Base-by-base conservation (phyloP, 1,139 yeast genomes). In the Magnusiomyces ingens region DNA sequence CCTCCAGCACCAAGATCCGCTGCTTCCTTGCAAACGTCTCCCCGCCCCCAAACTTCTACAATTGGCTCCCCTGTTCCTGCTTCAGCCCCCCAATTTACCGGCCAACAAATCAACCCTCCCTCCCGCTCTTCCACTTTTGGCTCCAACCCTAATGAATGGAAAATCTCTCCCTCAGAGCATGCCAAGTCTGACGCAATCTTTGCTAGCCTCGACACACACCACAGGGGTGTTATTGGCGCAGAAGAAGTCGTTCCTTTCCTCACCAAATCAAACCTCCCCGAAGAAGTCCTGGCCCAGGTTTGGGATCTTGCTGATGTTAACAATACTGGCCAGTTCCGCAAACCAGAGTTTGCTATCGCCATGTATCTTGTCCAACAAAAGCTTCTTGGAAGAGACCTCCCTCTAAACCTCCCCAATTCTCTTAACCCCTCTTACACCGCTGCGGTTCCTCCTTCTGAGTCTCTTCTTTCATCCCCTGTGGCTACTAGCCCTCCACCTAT, bases 241-340 rank as follows among this genome's bases (percentile, higher is more conserved):
- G 66, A 60, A 15, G 91, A 89, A 60, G 93, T 94, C 45, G 99
- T 95, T 2, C 84, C 86, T 6, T 90, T 91, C 67, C 80, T 94
- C 64, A 82, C 89, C 76, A 85, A 95, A 11, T 91, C 98, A 1
- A 87, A 88, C 59, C 78, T 94, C 56, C 77, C 83, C 48, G 96
- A 91, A 64, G 94, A 88, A 55, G 84, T 81, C 41, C 76, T 94
- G 60, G 99, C 99, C 1, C 75, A 81, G 35, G 82, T 94, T 46
- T 94, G 99, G 99, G 98, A 93, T 68, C 76, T 93, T 64, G 82
- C 98, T 5, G 98, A 94, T 68, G 78, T 90, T 57, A 87, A 88
- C 62, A 89, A 90, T 68, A 81, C 90, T 47, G 98, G 97, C 38
- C 78, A 79, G 50, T 88, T 94, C 64, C 78, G 88, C 44, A 83